These are phyloP conservation scores for Malassezia japonica DNA, from an alignment of 1,284 basidiomycete species.

Conservation along the genomic window DNA sequence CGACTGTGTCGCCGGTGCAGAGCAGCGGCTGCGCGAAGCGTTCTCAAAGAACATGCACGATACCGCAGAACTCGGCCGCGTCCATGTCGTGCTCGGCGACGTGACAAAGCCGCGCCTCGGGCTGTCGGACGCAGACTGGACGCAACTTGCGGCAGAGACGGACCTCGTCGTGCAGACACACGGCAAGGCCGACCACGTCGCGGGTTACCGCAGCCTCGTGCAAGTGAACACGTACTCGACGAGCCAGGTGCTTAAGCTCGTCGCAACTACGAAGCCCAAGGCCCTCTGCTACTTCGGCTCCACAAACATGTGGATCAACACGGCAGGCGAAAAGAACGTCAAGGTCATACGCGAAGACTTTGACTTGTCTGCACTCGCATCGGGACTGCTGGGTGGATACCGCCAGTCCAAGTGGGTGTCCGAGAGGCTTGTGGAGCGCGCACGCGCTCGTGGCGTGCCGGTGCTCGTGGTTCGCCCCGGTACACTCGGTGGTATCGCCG, in stretches of 20 bases:
- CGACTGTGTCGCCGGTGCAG: slow-evolving; percentile 72
- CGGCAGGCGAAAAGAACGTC: slow-evolving; percentile 53
- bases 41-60: no score
- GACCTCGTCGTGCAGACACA: slow-evolving; percentile 91
- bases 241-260: slow-evolving; percentile 69
- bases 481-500: no score
- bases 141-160: slow-evolving; percentile 61
- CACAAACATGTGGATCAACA: slow-evolving; percentile 84
- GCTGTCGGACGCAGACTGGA: slow-evolving; percentile 61
- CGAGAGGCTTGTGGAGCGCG: slow-evolving; percentile 84
- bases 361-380: slow-evolving; percentile 75
- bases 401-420: slow-evolving; percentile 98
- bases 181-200: slow-evolving; percentile 97
- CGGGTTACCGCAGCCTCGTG: slow-evolving; percentile 87
- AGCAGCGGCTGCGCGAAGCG: no score
- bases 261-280: slow-evolving; percentile 61
- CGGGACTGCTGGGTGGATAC: slow-evolving; percentile 76
- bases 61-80: no score
- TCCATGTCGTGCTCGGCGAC: slow-evolving; percentile 84
- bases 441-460: slow-evolving; percentile 71
- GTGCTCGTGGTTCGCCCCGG: slow-evolving; percentile 85
- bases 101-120: slow-evolving; percentile 68
- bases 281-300: slow-evolving; percentile 82
- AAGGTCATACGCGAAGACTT: slow-evolving; percentile 77
- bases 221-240: slow-evolving; percentile 85